Base-by-base conservation (phyloP, 306 rosid genomes). In the Malus fusca region DNA sequence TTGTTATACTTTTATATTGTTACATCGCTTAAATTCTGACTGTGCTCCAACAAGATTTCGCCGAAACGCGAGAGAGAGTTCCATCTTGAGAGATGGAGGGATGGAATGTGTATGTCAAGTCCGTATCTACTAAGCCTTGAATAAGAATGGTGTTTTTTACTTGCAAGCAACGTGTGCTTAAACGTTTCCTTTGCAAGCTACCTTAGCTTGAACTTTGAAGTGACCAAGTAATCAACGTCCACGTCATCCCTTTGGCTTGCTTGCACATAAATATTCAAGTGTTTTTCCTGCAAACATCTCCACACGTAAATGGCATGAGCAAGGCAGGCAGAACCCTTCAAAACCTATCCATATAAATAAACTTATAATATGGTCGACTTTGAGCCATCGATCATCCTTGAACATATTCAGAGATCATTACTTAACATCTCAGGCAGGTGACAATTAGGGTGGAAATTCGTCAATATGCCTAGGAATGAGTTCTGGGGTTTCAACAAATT, bases 401-500 rank as follows among this genome's bases (percentile, higher is more conserved):
- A 58, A 42, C 12, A 22, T 11, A 58, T 58, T 58, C 63, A 58
- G 14, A 11, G 30, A 22, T 9, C 59, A 21, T 56, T 21, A 56
- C 1, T 52, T 3, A 1, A 9, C 26, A 8, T 58, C 63, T 58
- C 30, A 58, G 11, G 23, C 26, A 58, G 59, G 23, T 53, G 59
- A 53, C 15, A 17, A 53, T 53, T 53, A 53, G 63, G 30, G 63
- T 10, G 63, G 14, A 58, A 58, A 22, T 58, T 58, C 13, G 9
- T 58, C 26, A 58, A 22, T 58, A 85, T 85, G 90, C 72, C 85
- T 40, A 64, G 71, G 55, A 85, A 70, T 82, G 77, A 83, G 2
- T 61, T 75, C 46, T 78, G 78, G 88, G 63, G 69, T 35, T 69
- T 68, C 56, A 61, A 26, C 80, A 87, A 73, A 73, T 79, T 84